These are phyloP conservation scores for Desmodesmus armatus DNA, from an alignment of 139 green algal genomes.

Conservation along the genomic window DNA sequence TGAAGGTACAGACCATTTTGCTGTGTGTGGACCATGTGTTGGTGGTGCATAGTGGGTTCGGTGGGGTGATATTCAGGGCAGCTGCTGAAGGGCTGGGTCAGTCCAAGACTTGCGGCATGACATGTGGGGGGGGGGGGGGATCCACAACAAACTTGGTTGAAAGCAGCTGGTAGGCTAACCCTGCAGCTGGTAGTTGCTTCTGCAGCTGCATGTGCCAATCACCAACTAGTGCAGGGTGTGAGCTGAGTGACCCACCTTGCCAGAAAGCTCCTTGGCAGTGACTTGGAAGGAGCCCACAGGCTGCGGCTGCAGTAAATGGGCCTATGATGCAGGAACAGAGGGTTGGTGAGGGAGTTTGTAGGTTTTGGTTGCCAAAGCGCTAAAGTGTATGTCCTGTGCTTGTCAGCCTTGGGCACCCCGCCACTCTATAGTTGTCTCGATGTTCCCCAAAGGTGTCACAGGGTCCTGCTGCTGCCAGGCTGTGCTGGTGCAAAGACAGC, in stretches of 20 bases:
- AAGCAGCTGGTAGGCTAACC: not conserved
- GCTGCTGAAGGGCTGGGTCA: not conserved
- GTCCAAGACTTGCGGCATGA: not conserved
- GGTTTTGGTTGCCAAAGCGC: too few species aligned
- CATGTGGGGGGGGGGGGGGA: not conserved
- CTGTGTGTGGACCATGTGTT: not conserved
- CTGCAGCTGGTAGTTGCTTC: not conserved
- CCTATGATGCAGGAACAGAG: too few species aligned
- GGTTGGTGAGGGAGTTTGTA: too few species aligned
- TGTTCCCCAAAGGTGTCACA: too few species aligned
- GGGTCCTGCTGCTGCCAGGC: too few species aligned
- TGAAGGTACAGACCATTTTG: not conserved
- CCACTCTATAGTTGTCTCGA: too few species aligned
- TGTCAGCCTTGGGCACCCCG: too few species aligned
- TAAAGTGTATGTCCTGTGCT: too few species aligned
- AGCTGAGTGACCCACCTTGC: not conserved
- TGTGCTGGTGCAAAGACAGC: too few species aligned
- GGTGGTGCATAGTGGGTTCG: not conserved
- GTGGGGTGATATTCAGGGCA: too few species aligned
- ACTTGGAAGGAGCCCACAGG: constrained; percentile 14
- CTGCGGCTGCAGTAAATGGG: constrained; percentile 8
- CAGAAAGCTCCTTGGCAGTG: not conserved
- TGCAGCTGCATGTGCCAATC: not conserved
- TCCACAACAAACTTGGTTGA: not conserved
- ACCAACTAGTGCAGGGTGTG: not conserved